Percentiles rank a stretch among this genome's conserved stretches.
Conservation (phyloP, 495 filamentous ascomycete genomes). For the Aspergillus indologenus region DNA sequence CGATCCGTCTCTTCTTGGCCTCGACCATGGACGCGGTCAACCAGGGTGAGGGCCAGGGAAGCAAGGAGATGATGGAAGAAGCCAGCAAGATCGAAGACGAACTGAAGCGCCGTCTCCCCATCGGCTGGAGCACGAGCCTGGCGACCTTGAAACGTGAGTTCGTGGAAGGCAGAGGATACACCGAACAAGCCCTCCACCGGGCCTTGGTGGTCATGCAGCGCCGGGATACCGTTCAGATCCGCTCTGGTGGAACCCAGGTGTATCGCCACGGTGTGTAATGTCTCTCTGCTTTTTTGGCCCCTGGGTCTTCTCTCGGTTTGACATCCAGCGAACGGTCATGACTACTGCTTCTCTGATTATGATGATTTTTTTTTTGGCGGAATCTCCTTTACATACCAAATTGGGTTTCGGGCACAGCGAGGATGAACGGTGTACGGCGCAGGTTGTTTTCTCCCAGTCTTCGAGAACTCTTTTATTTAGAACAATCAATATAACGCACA, state of each 20-base stretch:
- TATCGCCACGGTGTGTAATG: constrained; percentile 68
- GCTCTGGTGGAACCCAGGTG: constrained; percentile 84
- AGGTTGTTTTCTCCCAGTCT: not conserved
- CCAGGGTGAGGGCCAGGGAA: constrained; percentile 77
- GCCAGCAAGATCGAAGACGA: constrained; percentile 87
- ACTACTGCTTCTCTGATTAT: constrained; percentile 5
- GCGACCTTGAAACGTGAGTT: constrained; percentile 85
- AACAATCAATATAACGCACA: constrained; percentile 2
- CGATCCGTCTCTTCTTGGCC: constrained; percentile 94
- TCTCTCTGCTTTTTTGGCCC: constrained; percentile 17
- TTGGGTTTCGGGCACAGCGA: constrained; percentile 21
- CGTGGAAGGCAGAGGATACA: constrained; percentile 82
- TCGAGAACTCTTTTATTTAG: not conserved
- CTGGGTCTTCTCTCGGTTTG: constrained; percentile 13
- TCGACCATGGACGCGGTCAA: constrained; percentile 97
- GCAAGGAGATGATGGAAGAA: constrained; percentile 86
- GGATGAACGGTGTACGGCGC: constrained; percentile 19
- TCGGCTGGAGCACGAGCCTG: constrained; percentile 91
- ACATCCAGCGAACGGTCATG: constrained; percentile 12
- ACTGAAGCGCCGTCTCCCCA: constrained; percentile 79
- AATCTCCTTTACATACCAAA: constrained; percentile 9
- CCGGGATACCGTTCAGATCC: constrained; percentile 86
- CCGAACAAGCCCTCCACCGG: constrained; percentile 77
- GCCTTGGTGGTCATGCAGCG: constrained; percentile 83
- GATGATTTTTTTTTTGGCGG: constrained; percentile 8